These are phyloP conservation scores for Russula virescens DNA, from an alignment of 768 basidiomycete genomes.

Conservation along the genomic window DNA sequence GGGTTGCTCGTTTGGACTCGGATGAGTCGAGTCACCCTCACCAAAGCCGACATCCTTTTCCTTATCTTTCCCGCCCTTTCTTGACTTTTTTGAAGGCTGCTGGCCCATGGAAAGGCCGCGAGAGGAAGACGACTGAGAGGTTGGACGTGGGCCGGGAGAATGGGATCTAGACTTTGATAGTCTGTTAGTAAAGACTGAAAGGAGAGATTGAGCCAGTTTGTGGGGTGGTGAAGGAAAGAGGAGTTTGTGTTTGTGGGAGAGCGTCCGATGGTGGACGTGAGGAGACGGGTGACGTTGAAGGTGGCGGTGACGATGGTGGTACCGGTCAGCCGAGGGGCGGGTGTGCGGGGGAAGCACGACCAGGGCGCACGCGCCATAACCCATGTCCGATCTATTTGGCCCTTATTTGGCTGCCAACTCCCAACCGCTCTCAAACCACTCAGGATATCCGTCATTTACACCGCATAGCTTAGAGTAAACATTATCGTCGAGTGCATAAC, in stretches of 20 bases:
- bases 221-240: conserved; percentile 14
- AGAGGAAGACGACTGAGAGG: conserved; percentile 36
- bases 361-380: conserved; percentile 2
- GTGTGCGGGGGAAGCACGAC: background rate
- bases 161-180: conserved; percentile 67
- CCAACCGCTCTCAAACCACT: background rate
- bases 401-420: conserved; percentile 18
- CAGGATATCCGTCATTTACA: background rate
- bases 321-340: conserved; percentile 8
- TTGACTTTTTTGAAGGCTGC: conserved; percentile 76
- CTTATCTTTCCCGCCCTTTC: conserved; percentile 66
- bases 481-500: conserved; percentile 31
- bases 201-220: conserved; percentile 79
- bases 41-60: conserved; percentile 43
- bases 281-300: conserved; percentile 11
- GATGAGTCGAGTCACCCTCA: conserved; percentile 39
- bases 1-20: conserved; percentile 36
- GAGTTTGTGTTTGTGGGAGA: background rate
- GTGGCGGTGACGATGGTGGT: background rate
- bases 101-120: conserved; percentile 65
- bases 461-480: conserved; percentile 22
- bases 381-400: conserved; percentile 18
- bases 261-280: conserved; percentile 1
- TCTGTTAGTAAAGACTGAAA: conserved; percentile 69
- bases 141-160: conserved; percentile 52